These are phyloP conservation scores for Macrolepiota fuliginosa DNA, from an alignment of 768 basidiomycete species.

Conservation along the genomic window DNA sequence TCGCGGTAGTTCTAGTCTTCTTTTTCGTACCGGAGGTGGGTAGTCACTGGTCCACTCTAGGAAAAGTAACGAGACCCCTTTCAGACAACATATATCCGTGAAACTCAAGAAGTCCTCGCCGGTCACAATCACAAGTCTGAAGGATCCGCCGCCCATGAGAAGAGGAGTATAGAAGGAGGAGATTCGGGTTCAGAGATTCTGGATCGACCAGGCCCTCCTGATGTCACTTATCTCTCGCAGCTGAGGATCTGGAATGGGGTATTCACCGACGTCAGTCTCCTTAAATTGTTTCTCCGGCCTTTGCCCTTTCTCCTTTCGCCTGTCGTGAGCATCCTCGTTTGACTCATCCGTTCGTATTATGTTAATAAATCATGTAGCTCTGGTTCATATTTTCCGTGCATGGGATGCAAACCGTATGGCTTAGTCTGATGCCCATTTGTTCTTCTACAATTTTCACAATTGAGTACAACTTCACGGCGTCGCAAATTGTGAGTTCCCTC, in stretches of 20 bases:
- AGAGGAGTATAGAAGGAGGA: conserved; percentile 18
- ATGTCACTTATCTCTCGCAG: conserved; percentile 30
- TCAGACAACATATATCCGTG: conserved; percentile 34
- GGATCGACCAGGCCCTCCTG: neutral
- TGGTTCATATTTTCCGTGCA: conserved; percentile 36
- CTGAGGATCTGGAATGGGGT: conserved; percentile 36
- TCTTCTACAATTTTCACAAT: conserved; percentile 44
- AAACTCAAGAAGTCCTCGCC: neutral
- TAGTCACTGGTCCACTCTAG: neutral
- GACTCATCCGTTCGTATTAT: neutral
- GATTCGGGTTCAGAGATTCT: conserved; percentile 10
- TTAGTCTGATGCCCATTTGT: conserved; percentile 42
- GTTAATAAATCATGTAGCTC: conserved; percentile 19
- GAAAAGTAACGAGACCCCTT: neutral
- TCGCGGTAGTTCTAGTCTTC: conserved; percentile 34
- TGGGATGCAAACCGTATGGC: conserved; percentile 44
- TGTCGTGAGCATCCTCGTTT: conserved; percentile 27
- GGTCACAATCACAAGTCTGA: neutral
- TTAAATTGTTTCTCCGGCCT: conserved; percentile 36
- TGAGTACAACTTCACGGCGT: conserved; percentile 39
- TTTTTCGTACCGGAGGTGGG: conserved; percentile 43
- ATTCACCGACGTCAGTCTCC: conserved; percentile 31
- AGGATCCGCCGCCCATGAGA: conserved; percentile 10
- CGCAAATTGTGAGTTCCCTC: conserved; percentile 31
- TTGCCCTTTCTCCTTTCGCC: conserved; percentile 42